A percentile compares a stretch with the other conserved stretches of the same genome.
phyloP scores from a whole-genome alignment of 768 basidiomycete species.

The Russula sp. region DNA sequence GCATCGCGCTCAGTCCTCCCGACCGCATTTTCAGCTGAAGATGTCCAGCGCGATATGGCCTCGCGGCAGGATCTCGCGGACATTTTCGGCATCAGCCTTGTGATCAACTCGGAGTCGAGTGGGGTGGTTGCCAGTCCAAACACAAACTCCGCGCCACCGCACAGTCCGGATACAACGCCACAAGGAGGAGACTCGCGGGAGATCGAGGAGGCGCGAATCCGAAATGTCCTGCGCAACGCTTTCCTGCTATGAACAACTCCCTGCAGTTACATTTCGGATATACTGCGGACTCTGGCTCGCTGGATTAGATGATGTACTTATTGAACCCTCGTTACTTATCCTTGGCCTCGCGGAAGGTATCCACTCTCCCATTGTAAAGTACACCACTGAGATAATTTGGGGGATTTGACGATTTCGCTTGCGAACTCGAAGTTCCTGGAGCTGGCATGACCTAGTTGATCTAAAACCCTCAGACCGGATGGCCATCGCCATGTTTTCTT shows the following conservation, averaged over 20 bases:
- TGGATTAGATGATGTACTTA: background rate
- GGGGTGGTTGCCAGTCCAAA: background rate
- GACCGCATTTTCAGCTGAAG: constrained; percentile 1
- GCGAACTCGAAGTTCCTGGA: background rate
- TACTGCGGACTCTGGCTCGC: background rate
- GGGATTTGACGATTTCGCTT: background rate
- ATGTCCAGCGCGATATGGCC: constrained; percentile 6
- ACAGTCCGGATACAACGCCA: background rate
- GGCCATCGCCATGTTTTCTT: background rate
- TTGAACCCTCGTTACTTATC: background rate
- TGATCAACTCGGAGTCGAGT: background rate
- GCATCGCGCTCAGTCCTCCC: constrained; percentile 23
- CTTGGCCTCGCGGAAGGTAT: background rate
- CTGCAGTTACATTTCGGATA: background rate
- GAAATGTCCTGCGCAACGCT: constrained; percentile 18
- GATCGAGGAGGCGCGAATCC: constrained; percentile 14
- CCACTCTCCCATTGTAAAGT: constrained; percentile 3
- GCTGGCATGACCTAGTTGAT: background rate
- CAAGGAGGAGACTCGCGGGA: background rate
- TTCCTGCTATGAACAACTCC: constrained; percentile 8
- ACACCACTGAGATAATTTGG: background rate
- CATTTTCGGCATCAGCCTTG: constrained; percentile 15
- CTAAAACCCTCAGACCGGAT: background rate
- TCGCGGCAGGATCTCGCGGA: constrained; percentile 19
- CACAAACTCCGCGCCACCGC: background rate